phyloP scores from a whole-genome alignment of 2,329 filamentous ascomycete genomes.

The Daldinia sp. region DNA sequence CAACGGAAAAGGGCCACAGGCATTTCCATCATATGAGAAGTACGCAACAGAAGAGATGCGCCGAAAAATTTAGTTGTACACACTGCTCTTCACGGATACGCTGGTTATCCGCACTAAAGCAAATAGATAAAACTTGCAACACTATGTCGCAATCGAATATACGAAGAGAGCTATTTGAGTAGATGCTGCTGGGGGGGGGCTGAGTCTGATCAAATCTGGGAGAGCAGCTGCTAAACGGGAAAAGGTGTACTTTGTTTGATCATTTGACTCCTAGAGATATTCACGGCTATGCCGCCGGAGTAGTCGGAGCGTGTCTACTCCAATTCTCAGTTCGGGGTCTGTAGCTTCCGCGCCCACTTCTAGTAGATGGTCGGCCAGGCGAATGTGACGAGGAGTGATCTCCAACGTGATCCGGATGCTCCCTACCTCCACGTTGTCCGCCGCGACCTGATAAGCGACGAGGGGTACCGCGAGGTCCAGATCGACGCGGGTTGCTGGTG shows the following conservation, averaged over 20 bases:
- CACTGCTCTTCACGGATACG: slow-evolving; percentile 8
- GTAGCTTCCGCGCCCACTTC: slow-evolving; percentile 29
- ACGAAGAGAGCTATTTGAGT: background rate
- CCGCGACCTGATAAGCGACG: slow-evolving; percentile 31
- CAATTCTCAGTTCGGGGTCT: slow-evolving; percentile 34
- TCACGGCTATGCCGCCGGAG: slow-evolving; percentile 31
- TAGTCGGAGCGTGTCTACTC: slow-evolving; percentile 24
- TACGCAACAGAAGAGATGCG: slow-evolving; percentile 22
- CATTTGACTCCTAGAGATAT: background rate
- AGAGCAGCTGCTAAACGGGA: background rate
- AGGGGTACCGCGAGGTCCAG: slow-evolving; percentile 33
- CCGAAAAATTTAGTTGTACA: slow-evolving; percentile 30
- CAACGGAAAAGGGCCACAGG: slow-evolving; percentile 19
- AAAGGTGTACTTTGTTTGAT: slow-evolving; percentile 3
- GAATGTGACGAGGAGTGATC: slow-evolving; percentile 28
- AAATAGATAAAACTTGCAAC: slow-evolving; percentile 21
- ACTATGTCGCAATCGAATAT: slow-evolving; percentile 17
- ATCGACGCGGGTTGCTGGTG: slow-evolving; percentile 38
- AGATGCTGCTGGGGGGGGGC: background rate
- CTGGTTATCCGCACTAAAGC: slow-evolving; percentile 19
- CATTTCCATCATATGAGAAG: slow-evolving; percentile 19
- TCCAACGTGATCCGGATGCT: slow-evolving; percentile 24
- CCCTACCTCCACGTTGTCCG: slow-evolving; percentile 35
- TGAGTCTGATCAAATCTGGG: slow-evolving; percentile 7
- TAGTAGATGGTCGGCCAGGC: slow-evolving; percentile 26